These are phyloP conservation scores for Pichia sorboxylosa DNA, from an alignment of 1,139 yeast genomes.

Conservation along the genomic window DNA sequence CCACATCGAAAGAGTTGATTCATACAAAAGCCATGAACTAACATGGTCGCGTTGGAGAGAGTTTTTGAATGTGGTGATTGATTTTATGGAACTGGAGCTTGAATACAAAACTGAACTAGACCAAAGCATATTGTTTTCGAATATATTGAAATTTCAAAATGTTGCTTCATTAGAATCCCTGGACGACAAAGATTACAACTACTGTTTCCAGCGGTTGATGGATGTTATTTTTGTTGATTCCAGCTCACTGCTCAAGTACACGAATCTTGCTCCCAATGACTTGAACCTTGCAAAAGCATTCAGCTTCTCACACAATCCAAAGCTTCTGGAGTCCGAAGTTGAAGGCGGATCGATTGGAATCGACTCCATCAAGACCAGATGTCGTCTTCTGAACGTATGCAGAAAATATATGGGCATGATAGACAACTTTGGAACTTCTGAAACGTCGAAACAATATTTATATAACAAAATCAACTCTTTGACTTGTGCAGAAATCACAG, in stretches of 20 bases:
- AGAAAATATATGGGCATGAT: too few relatives aligned
- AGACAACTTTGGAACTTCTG: too few relatives aligned
- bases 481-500: too few relatives aligned
- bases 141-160: constrained; percentile 1
- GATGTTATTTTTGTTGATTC: constrained; percentile 2
- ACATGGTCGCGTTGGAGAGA: constrained; percentile 12
- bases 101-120: not conserved
- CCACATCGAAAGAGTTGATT: constrained; percentile 5
- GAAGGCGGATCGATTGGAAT: constrained; percentile 5
- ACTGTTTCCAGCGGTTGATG: constrained; percentile 2
- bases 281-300: constrained; percentile 6
- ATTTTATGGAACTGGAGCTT: constrained; percentile 7
- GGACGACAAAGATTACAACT: constrained; percentile 1
- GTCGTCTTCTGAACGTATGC: too few relatives aligned
- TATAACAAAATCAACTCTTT: too few relatives aligned
- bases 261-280: constrained; percentile 5
- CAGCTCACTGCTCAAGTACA: not conserved
- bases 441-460: too few relatives aligned
- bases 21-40: constrained; percentile 5
- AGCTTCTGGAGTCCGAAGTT: constrained; percentile 3
- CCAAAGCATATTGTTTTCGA: constrained; percentile 1
- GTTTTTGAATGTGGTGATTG: constrained; percentile 2
- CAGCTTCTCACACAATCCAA: constrained; percentile 3
- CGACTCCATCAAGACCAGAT: too few relatives aligned
- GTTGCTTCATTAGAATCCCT: not conserved